These are phyloP conservation scores for Iberis pinnata DNA, from an alignment of 345 rosid species.

Conservation along the genomic window DNA sequence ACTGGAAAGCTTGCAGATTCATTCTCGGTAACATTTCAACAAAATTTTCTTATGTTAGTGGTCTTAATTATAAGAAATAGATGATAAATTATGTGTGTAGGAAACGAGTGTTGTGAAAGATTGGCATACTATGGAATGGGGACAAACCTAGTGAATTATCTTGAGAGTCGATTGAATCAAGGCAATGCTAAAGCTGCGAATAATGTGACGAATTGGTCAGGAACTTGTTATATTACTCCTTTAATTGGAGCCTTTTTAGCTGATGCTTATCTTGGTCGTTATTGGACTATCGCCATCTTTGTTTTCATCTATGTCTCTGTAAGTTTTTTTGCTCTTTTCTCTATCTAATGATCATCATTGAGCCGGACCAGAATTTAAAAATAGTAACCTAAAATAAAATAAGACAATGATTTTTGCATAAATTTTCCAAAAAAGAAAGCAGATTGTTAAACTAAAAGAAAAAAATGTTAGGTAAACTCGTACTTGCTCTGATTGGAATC, in stretches of 20 bases:
- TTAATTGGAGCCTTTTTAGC: conserved; percentile 90
- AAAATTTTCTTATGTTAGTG: too few species aligned
- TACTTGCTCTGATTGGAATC: too few species aligned
- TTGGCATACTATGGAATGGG: conserved; percentile 99
- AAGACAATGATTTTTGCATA: too few species aligned
- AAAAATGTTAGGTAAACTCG: too few species aligned
- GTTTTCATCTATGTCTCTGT: conserved; percentile 66
- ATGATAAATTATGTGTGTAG: conserved; percentile 26
- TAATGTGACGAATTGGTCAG: conserved; percentile 85
- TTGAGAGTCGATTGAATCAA: conserved; percentile 51
- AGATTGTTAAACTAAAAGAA: too few species aligned
- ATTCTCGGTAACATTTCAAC: conserved; percentile 53
- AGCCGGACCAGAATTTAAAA: too few species aligned
- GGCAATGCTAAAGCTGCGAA: conserved; percentile 76
- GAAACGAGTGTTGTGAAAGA: conserved; percentile 89
- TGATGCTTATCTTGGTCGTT: conserved; percentile 89
- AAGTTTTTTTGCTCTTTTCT: conserved; percentile 31
- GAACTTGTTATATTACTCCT: conserved; percentile 86
- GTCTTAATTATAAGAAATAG: too few species aligned
- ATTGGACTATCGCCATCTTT: conserved; percentile 75
- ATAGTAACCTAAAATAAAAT: too few species aligned
- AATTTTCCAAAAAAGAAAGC: too few species aligned
- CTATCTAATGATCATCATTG: too few species aligned
- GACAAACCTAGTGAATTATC: conserved; percentile 83
- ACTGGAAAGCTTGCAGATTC: conserved; percentile 88